These are phyloP conservation scores for Achlya hypogyna DNA, from an alignment of 352 stramenopile species.

Conservation along the genomic window DNA sequence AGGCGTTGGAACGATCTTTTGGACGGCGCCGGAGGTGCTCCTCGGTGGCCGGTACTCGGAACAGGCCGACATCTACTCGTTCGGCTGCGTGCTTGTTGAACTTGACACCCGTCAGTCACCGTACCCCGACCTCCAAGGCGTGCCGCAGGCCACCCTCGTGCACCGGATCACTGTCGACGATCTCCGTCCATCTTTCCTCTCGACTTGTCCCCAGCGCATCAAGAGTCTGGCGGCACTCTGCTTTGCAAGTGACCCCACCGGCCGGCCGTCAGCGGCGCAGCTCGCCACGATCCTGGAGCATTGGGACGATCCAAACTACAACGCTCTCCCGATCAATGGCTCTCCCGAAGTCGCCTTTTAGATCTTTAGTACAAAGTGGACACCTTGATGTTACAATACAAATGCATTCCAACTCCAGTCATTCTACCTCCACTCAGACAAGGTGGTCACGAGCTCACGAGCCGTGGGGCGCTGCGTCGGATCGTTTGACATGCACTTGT, in stretches of 20 bases:
- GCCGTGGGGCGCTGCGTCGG: slow-evolving; percentile 56
- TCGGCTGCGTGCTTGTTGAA: slow-evolving; percentile 71
- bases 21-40: slow-evolving; percentile 75
- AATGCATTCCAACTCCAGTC: too few species aligned
- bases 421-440: slow-evolving; percentile 21
- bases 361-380: too few species aligned
- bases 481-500: slow-evolving; percentile 52
- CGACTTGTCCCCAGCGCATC: too few species aligned
- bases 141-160: slow-evolving; percentile 58
- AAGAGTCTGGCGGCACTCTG: too few species aligned
- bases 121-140: slow-evolving; percentile 68
- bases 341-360: too few species aligned
- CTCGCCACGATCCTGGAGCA: too few species aligned
- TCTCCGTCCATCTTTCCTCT: too few species aligned
- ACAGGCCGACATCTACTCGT: slow-evolving; percentile 82
- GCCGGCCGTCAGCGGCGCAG: too few species aligned
- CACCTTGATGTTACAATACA: too few species aligned
- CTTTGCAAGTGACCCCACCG: too few species aligned
- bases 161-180: slow-evolving; percentile 65
- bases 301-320: too few species aligned
- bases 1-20: slow-evolving; percentile 79
- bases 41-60: slow-evolving; percentile 83
- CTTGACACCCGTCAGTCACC: slow-evolving; percentile 67
- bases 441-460: slow-evolving; percentile 51
- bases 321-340: too few species aligned